Conservation (phyloP, 1,284 basidiomycete genomes). For the Apiotrichum gamsii region DNA sequence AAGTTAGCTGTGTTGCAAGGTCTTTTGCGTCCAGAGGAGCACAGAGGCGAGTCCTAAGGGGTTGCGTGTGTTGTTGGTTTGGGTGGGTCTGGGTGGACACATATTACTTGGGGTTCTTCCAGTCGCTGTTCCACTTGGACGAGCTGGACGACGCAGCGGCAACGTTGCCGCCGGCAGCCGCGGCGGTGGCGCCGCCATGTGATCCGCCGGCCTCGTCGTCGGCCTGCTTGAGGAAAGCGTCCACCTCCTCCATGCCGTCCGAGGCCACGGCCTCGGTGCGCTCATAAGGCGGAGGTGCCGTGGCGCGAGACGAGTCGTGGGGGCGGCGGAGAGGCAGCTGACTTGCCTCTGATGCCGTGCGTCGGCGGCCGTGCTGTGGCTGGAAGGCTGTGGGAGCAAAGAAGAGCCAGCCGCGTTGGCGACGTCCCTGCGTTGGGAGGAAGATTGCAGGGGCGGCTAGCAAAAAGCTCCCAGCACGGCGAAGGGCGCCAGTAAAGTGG, state of each 20-base stretch:
- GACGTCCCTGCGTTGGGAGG: slow-evolving; percentile 12
- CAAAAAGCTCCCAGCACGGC: slow-evolving; percentile 37
- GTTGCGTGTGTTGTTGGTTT: no score
- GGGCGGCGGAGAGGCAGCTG: slow-evolving; percentile 29
- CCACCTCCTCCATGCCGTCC: slow-evolving; percentile 30
- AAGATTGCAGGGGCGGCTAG: slow-evolving; percentile 39
- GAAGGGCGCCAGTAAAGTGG: slow-evolving; percentile 30
- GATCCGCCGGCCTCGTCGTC: no score
- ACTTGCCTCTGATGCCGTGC: slow-evolving; percentile 39
- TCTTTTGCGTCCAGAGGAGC: no score
- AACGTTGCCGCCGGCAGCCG: no score
- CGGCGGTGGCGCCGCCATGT: no score
- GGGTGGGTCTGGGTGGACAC: no score
- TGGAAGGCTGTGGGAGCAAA: slow-evolving; percentile 44
- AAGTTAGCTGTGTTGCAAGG: no score
- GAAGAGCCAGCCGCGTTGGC: slow-evolving; percentile 35
- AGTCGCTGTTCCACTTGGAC: no score
- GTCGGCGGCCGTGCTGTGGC: slow-evolving; percentile 23
- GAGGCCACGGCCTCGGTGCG: slow-evolving; percentile 3
- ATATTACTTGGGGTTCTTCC: no score
- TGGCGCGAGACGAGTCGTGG: slow-evolving; percentile 2
- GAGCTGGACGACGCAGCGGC: no score
- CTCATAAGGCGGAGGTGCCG: slow-evolving; percentile 4
- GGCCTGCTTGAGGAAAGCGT: slow-evolving; percentile 24
- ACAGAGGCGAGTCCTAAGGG: no score